Conservation (phyloP, 495 filamentous ascomycete species). For the Penicillium cataractarum region DNA sequence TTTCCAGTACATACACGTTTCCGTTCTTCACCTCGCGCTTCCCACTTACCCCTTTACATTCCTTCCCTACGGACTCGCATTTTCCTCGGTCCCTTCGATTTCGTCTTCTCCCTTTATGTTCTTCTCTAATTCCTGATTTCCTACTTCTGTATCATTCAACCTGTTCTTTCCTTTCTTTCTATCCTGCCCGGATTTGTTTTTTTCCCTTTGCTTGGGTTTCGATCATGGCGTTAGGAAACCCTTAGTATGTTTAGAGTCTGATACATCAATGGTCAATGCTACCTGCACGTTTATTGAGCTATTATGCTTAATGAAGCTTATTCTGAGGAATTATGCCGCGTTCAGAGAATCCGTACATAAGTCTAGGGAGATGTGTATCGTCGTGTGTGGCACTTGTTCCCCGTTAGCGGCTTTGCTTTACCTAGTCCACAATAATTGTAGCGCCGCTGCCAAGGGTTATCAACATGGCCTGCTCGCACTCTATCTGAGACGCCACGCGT, state of each 20-base stretch:
- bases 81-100: constrained; percentile 6
- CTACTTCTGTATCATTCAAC: constrained; percentile 18
- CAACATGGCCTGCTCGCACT: no score
- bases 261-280: constrained; percentile 10
- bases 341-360: not conserved
- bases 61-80: not conserved
- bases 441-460: no score
- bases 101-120: not conserved
- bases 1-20: constrained; percentile 22
- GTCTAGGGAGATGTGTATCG: not conserved
- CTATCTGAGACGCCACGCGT: no score
- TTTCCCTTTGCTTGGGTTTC: constrained; percentile 3
- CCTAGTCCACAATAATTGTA: no score
- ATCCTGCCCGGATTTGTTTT: constrained; percentile 10
- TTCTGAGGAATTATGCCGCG: not conserved
- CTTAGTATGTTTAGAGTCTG: constrained; percentile 9
- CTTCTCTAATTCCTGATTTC: constrained; percentile 20
- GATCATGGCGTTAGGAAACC: constrained; percentile 6
- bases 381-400: not conserved
- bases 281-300: not conserved
- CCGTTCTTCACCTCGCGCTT: constrained; percentile 4
- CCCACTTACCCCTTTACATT: not conserved
- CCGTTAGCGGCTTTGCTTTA: not conserved
- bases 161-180: constrained; percentile 16
- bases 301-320: not conserved